phyloP scores from a whole-genome alignment of 2,329 filamentous ascomycete species.

The Fonsecaea monophora region DNA sequence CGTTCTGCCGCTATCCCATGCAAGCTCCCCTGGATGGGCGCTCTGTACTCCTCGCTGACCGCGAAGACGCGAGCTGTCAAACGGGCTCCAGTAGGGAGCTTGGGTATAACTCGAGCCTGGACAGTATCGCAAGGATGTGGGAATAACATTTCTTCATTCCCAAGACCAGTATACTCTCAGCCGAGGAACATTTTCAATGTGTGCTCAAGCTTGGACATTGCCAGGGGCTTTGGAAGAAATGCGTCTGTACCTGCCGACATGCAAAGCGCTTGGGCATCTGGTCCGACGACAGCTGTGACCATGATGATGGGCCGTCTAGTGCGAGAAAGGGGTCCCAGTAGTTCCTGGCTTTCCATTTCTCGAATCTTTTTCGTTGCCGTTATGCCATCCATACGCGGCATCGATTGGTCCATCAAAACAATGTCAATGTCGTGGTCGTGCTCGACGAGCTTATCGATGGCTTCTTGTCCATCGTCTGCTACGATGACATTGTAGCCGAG shows the following conservation, averaged over 20 bases:
- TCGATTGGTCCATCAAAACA: slow-evolving; percentile 46
- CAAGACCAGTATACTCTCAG: neutral
- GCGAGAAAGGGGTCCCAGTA: slow-evolving; percentile 34
- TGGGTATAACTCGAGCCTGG: neutral
- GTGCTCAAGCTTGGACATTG: slow-evolving; percentile 31
- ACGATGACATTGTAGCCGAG: slow-evolving; percentile 68
- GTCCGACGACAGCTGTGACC: slow-evolving; percentile 44
- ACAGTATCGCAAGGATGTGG: neutral
- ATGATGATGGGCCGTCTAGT: slow-evolving; percentile 42
- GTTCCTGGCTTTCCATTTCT: slow-evolving; percentile 43
- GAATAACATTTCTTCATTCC: neutral
- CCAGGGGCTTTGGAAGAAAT: slow-evolving; percentile 44
- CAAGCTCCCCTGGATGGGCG: neutral
- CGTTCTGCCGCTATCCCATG: neutral
- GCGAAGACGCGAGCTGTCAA: neutral
- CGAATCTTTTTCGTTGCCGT: slow-evolving; percentile 44
- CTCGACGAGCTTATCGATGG: slow-evolving; percentile 40
- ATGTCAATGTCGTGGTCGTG: slow-evolving; percentile 41
- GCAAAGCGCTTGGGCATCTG: slow-evolving; percentile 40
- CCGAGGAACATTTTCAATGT: slow-evolving; percentile 33
- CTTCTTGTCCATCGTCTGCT: slow-evolving; percentile 44
- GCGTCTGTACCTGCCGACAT: slow-evolving; percentile 43
- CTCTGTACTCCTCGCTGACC: neutral
- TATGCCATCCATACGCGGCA: slow-evolving; percentile 45
- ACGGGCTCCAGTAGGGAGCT: neutral